Conservation (phyloP, 2,329 filamentous ascomycete species). For the Reticulascus tulasneorum region DNA sequence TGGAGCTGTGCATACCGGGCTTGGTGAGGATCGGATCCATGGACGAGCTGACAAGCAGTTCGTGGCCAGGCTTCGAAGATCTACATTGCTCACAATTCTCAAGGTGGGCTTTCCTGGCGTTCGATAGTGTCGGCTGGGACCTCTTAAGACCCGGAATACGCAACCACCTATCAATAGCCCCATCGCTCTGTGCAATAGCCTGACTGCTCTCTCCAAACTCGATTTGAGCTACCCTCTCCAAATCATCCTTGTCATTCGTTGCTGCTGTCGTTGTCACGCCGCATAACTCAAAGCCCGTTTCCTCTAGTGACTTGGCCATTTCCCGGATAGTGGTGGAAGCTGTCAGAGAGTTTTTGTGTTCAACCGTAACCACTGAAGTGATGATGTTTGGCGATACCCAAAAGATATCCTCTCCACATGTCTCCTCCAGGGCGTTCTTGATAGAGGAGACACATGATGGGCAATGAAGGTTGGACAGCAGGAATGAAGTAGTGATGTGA, state of each 20-base stretch:
- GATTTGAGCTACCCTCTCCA: conserved; percentile 18
- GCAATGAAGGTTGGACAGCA: conserved; percentile 74
- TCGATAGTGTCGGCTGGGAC: no score
- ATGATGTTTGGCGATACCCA: conserved; percentile 69
- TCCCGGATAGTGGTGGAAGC: conserved; percentile 36
- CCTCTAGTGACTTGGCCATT: conserved; percentile 46
- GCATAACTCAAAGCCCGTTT: conserved; percentile 56
- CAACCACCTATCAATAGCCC: conserved; percentile 23
- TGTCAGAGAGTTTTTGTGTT: conserved; percentile 40
- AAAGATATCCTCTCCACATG: conserved; percentile 40
- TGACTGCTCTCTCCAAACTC: conserved; percentile 20
- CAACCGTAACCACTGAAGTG: conserved; percentile 63
- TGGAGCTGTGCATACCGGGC: conserved; percentile 3
- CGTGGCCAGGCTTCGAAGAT: conserved; percentile 15
- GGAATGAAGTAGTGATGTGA: conserved; percentile 56
- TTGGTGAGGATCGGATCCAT: conserved; percentile 2
- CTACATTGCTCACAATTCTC: conserved; percentile 40
- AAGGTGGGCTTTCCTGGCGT: conserved; percentile 27
- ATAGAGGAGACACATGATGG: conserved; percentile 69
- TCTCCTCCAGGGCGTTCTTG: conserved; percentile 49
- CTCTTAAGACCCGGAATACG: conserved; percentile 18
- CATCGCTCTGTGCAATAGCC: conserved; percentile 14
- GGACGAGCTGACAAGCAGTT: no score
- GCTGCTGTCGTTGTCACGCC: conserved; percentile 37
- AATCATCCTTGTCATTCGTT: conserved; percentile 22